phyloP scores from a whole-genome alignment of 1,139 yeast genomes.

The Candida labiduridarum region DNA sequence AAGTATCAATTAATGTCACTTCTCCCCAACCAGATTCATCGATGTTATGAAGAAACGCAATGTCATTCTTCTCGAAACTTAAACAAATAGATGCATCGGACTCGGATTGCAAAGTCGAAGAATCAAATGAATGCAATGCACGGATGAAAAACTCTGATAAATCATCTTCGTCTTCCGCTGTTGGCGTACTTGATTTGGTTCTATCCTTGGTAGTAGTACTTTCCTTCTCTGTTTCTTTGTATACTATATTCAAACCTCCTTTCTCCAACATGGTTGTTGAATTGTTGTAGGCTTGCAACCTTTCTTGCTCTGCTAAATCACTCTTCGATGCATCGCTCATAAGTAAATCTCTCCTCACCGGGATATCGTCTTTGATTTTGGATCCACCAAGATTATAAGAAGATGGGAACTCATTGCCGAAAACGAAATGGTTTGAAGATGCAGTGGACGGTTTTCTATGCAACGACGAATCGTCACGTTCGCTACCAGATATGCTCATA shows the following conservation, averaged over 20 bases:
- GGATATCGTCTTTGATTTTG: slow-evolving; percentile 27
- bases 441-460: slow-evolving; percentile 1
- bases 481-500: neutral
- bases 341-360: slow-evolving; percentile 35
- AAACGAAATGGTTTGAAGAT: slow-evolving; percentile 10
- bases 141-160: slow-evolving; percentile 51
- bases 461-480: neutral
- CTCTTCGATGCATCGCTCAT: slow-evolving; percentile 15
- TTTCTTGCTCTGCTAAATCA: slow-evolving; percentile 18
- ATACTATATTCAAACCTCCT: slow-evolving; percentile 15
- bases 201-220: slow-evolving; percentile 3
- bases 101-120: slow-evolving; percentile 62
- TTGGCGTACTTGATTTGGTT: neutral
- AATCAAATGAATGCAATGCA: slow-evolving; percentile 81
- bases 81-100: slow-evolving; percentile 80
- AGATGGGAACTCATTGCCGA: slow-evolving; percentile 10
- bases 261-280: slow-evolving; percentile 8
- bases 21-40: slow-evolving; percentile 99
- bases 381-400: slow-evolving; percentile 23
- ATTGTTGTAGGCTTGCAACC: slow-evolving; percentile 19
- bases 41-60: slow-evolving; percentile 84
- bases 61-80: slow-evolving; percentile 76
- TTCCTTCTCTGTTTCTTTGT: slow-evolving; percentile 21
- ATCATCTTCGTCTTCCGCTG: slow-evolving; percentile 35
- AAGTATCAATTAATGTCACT: slow-evolving; percentile 72